These are phyloP conservation scores for Leishmania aethiopica DNA, from an alignment of 208 protist genomes.

Conservation along the genomic window DNA sequence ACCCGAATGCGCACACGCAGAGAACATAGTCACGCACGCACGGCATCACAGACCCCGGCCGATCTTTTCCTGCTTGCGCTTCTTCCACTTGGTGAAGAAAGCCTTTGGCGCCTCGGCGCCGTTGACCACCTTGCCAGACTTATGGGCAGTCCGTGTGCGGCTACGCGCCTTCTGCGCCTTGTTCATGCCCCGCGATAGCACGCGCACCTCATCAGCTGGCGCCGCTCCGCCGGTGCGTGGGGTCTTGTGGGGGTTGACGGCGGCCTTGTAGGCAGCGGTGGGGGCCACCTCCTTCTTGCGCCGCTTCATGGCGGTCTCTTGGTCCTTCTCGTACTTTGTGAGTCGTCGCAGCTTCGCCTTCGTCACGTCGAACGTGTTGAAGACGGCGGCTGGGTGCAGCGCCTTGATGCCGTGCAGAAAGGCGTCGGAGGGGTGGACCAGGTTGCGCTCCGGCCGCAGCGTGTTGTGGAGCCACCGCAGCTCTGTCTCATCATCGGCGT, in stretches of 20 bases:
- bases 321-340: slow-evolving; percentile 76
- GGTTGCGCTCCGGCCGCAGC: slow-evolving; percentile 70
- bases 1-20: not conserved
- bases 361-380: slow-evolving; percentile 80
- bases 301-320: slow-evolving; percentile 38
- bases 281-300: slow-evolving; percentile 71
- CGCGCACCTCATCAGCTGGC: slow-evolving; percentile 51
- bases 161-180: slow-evolving; percentile 28
- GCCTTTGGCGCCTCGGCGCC: slow-evolving; percentile 11
- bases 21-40: not conserved
- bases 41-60: slow-evolving; percentile 60
- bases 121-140: slow-evolving; percentile 18
- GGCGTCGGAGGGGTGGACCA: slow-evolving; percentile 70
- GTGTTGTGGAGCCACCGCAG: slow-evolving; percentile 70
- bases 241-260: slow-evolving; percentile 78
- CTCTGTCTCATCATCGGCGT: slow-evolving; percentile 64
- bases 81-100: slow-evolving; percentile 74
- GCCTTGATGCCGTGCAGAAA: slow-evolving; percentile 81
- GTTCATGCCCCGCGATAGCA: slow-evolving; percentile 60
- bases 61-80: slow-evolving; percentile 62
- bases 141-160: slow-evolving; percentile 26
- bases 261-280: slow-evolving; percentile 75
- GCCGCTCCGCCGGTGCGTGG: slow-evolving; percentile 62
- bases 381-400: slow-evolving; percentile 65
- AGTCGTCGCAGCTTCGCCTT: slow-evolving; percentile 77